These are phyloP conservation scores for Fraxinus xanthoxyloides DNA, from an alignment of 305 asterid genomes.

Conservation along the genomic window DNA sequence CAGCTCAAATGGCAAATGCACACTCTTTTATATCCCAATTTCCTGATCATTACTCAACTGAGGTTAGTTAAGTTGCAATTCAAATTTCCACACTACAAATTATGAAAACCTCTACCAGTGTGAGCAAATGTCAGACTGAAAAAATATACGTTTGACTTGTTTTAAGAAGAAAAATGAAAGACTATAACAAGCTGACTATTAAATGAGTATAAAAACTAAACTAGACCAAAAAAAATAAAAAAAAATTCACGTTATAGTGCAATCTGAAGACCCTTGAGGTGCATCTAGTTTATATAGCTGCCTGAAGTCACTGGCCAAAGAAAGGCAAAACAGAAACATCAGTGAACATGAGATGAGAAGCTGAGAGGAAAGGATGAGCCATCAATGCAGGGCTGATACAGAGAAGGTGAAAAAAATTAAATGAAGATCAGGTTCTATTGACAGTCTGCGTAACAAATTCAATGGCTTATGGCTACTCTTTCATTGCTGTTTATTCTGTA, in stretches of 20 bases:
- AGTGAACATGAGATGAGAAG: not conserved
- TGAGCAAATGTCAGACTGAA: not conserved
- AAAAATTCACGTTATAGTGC: not conserved
- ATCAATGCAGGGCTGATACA: not conserved
- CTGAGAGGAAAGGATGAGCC: not conserved
- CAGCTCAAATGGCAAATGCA: conserved; percentile 79
- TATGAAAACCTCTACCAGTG: not conserved
- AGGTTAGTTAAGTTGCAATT: conserved; percentile 41
- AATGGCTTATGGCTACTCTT: conserved; percentile 8
- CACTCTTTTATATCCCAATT: conserved; percentile 75
- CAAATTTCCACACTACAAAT: not conserved
- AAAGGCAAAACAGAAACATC: not conserved
- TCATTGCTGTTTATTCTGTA: not conserved
- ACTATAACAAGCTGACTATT: not conserved
- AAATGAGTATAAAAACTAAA: not conserved
- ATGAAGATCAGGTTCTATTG: not conserved
- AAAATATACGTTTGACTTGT: not conserved
- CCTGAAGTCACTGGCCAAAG: not conserved
- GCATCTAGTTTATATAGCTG: not conserved
- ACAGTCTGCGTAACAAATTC: not conserved
- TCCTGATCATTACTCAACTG: conserved; percentile 66
- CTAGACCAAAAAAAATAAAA: not conserved
- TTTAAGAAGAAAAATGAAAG: not conserved
- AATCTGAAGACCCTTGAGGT: not conserved
- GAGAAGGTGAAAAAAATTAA: not conserved